These are phyloP conservation scores for Neoarthrinium moseri DNA, from an alignment of 2,329 filamentous ascomycete genomes.

Conservation along the genomic window DNA sequence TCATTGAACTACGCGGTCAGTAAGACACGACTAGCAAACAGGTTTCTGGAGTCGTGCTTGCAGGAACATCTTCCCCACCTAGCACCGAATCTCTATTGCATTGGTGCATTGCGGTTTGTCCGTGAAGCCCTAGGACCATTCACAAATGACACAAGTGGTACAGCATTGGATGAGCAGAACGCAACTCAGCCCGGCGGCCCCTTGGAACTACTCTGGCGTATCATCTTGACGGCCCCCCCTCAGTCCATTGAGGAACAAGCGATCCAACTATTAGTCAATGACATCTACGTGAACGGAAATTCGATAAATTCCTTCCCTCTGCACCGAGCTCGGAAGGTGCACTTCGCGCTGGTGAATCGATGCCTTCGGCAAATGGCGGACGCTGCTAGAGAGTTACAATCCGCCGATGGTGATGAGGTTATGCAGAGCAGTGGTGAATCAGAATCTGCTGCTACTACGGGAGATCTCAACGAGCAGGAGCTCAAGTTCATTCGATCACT, in stretches of 20 bases:
- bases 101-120: constrained; percentile 63
- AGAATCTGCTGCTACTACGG: constrained; percentile 50
- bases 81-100: constrained; percentile 56
- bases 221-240: constrained; percentile 69
- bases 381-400: constrained; percentile 58
- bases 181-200: constrained; percentile 51
- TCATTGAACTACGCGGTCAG: constrained; percentile 53
- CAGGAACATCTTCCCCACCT: constrained; percentile 56
- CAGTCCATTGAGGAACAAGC: constrained; percentile 66
- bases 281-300: constrained; percentile 65
- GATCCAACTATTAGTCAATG: constrained; percentile 66
- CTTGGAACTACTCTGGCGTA: constrained; percentile 77
- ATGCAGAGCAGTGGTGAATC: constrained; percentile 47
- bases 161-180: constrained; percentile 51
- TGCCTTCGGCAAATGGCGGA: constrained; percentile 70
- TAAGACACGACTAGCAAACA: constrained; percentile 45
- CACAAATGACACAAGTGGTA: constrained; percentile 41
- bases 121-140: constrained; percentile 47
- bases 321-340: constrained; percentile 53
- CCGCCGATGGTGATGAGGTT: constrained; percentile 39
- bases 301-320: constrained; percentile 50
- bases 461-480: constrained; percentile 53
- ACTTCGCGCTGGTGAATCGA: constrained; percentile 69
- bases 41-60: constrained; percentile 55
- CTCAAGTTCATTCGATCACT: constrained; percentile 68